Evolutionary conservation across 1,139 yeast species (phyloP).

Genomic region (Pichia sp.): DNA sequence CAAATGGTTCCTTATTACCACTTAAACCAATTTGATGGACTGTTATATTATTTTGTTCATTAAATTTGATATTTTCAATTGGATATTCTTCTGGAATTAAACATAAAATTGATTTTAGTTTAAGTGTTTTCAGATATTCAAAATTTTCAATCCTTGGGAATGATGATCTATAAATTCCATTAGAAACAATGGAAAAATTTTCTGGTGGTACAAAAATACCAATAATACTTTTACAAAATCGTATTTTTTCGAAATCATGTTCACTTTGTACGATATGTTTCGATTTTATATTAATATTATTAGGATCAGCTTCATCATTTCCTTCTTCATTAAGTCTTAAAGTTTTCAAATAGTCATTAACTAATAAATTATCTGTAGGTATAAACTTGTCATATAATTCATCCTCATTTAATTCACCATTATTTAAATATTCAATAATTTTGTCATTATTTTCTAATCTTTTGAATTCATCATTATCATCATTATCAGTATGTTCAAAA

Average conservation of each 20-base stretch:
- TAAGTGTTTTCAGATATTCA: slow-evolving; percentile 50
- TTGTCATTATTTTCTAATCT: slow-evolving; percentile 4
- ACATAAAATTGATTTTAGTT: slow-evolving; percentile 70
- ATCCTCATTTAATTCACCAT: slow-evolving; percentile 16
- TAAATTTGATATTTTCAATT: slow-evolving; percentile 58
- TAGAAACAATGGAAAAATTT: slow-evolving; percentile 80
- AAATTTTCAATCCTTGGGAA: slow-evolving; percentile 86
- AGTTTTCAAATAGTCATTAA: slow-evolving; percentile 15
- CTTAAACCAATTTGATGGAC: slow-evolving; percentile 88
- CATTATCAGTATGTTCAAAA: slow-evolving; percentile 3
- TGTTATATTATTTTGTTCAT: slow-evolving; percentile 52
- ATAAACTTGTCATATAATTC: slow-evolving; percentile 26
- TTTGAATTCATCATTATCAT: slow-evolving; percentile 1
- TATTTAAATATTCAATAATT: slow-evolving; percentile 1
- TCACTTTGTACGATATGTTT: slow-evolving; percentile 3
- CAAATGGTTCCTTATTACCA: slow-evolving; percentile 94
- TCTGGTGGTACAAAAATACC: slow-evolving; percentile 61
- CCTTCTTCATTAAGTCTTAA: slow-evolving; percentile 1
- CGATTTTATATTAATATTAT: neutral
- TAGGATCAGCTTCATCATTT: neutral
- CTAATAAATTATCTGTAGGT: slow-evolving; percentile 21
- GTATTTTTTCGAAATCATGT: slow-evolving; percentile 8
- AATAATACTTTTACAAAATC: slow-evolving; percentile 8
- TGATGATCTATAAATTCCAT: slow-evolving; percentile 76
- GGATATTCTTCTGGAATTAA: slow-evolving; percentile 92